Evolutionary conservation across 2,329 filamentous ascomycete species (phyloP), one percentile per base, ranked within the genome.

Genomic region (Rasamsonia emersonii): DNA sequence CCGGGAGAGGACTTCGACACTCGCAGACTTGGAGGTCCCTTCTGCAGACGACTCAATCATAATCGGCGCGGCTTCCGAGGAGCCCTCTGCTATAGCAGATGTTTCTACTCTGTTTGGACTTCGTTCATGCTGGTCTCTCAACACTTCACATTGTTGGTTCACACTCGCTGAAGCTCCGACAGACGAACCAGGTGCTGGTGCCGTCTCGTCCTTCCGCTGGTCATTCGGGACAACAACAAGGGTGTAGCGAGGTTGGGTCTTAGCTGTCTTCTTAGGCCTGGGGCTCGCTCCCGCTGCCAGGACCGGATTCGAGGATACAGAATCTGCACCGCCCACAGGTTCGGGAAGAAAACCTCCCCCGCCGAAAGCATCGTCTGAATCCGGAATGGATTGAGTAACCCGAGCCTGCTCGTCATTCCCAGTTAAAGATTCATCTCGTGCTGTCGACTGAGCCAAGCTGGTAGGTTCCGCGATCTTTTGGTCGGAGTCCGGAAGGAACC

Each of bases 141-240:
- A n/a, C n/a, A n/a, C n/a, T n/a, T n/a, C n/a, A n/a, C n/a, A n/a
- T n/a, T n/a, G n/a, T n/a, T n/a, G n/a, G n/a, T n/a, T n/a, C n/a
- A n/a, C n/a, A n/a, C n/a, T n/a, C n/a, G n/a, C n/a, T n/a, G n/a
- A n/a, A n/a, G n/a, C n/a, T n/a, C n/a, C n/a, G 20, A 11, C 20
- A 23, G 9, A 23, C 10, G 24, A 20, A 10, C 19, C 14, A 19
- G 19, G 4, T 5, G n/a, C 13, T 24, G 21, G 9, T 5, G 11
- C n/a, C 5, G 13, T 24, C 11, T 18, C 23, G 10, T 37, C 20
- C 6, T 32, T 25, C 9, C 32, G 4, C 16, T 33, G 5, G n/a
- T 39, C 30, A 6, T 39, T 46, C 7, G 52, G 44, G 10, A 56
- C 44, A 19, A 59, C 53, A 11, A 58, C 39, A 15, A 59, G 40